Base-by-base conservation (phyloP, 306 rosid species). In the Pyrus bretschneideri region DNA sequence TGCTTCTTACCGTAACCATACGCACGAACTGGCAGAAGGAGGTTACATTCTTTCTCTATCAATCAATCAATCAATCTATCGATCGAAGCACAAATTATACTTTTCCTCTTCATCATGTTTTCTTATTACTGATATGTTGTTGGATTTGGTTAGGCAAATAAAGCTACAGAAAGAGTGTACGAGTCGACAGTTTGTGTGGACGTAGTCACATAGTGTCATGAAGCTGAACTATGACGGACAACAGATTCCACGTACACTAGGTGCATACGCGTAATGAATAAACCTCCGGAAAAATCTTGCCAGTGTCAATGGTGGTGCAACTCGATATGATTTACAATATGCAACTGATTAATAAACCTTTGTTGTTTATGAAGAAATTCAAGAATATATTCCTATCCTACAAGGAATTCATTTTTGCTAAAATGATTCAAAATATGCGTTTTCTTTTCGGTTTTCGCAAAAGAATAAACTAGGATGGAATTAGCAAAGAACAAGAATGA, bases 1-100 rank as follows among this genome's bases (percentile, higher is more conserved):
- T 84, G 49, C 88, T 91, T 52, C 38, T 76, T 33, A 84, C 61
- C 57, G 81, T 88, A 45, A 80, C 91, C 55, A 83, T 87, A 65
- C 83, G 88, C 5, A 86, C 97, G 30, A 74, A 91, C 73, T 91
- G 97, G 97, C 88, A 84, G 35, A 74, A 91, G 80, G 81, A 91
- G 85, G 97, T 89, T 72, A 60, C n/a, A 3, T 72, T 76, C 72
- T 38, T 51, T 23, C 51, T 22, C 4, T 30, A 31, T 49, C 27
- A 15, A 51, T 51, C 55, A 15, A 51, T 51, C 55, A 4, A 49
- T 49, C 55, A 4, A 49, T 15, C 9, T 0, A 49, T 68, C 23
- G n/a, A 66, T 23, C 1, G 4, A 38, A 13, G 21, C 51, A 19
- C 49, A 66, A 38, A 35, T 18, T 68, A 3, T 14, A 9, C 27